Base-by-base conservation (phyloP, 345 rosid genomes). In the Streptanthus diversifolius region DNA sequence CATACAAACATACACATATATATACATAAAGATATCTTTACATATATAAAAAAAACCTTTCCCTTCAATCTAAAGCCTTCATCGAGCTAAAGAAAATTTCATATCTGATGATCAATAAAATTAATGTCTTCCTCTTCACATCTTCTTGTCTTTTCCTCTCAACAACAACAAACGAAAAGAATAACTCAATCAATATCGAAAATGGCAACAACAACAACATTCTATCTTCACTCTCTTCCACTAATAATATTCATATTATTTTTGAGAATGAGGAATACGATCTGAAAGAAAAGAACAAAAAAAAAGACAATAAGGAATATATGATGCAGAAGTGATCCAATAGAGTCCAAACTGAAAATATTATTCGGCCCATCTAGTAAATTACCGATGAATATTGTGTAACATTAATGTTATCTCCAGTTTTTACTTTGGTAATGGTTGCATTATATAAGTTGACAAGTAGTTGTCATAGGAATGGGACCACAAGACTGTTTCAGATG, bases 41-140 rank as follows among this genome's bases (percentile, higher is more conserved):
- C n/a, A 44, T 61, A 33, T 4, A 47, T 55, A 48, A 70, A 63
- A 62, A 25, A 63, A 69, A 56, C 71, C 43, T 63, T 36, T 70
- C n/a, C 37, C 80, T 76, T 76, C 76, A 76, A 76, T 63, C 54
- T 51, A 76, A 76, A 76, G 76, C 67, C 55, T 69, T 76, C 70
- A 68, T 62, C 57, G n/a, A 75, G 72, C 72, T 68, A 62, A 52
- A 75, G 18, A 59, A 5, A 52, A 12, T 12, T 11, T 17, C 39
- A 40, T 41, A 40, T 68, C 44, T 59, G 40, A 75, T 75, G 55
- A 60, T 75, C 69, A 39, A 52, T 56, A n/a, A 24, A 71, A 48
- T 7, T 24, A 54, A n/a, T 41, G 25, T 53, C 70, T 68, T 68
- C 58, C 40, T 45, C 32, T 32, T 59, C 73, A 67, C 68, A 67